Percentiles rank a stretch among this genome's conserved stretches.
phyloP scores from a whole-genome alignment of 495 filamentous ascomycete genomes.

The Penicillium pulvis region DNA sequence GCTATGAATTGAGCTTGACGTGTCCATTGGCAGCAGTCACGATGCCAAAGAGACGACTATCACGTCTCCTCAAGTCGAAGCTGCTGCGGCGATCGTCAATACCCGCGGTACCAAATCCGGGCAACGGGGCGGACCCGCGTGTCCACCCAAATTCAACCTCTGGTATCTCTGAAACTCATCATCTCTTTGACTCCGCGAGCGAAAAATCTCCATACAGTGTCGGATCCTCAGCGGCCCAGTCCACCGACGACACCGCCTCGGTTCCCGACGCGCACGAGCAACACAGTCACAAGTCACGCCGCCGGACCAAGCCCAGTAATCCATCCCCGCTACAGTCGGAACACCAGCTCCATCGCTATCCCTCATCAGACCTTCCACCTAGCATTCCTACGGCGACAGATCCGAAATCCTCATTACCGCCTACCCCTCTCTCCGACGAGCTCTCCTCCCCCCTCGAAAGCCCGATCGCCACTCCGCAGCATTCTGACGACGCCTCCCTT shows the following conservation, averaged over 20 bases:
- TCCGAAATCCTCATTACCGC: slow-evolving; percentile 18
- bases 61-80: slow-evolving; percentile 41
- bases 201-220: slow-evolving; percentile 30
- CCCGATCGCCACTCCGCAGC: slow-evolving; percentile 29
- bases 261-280: slow-evolving; percentile 12
- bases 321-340: slow-evolving; percentile 11
- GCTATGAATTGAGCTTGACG: slow-evolving; percentile 12
- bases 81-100: slow-evolving; percentile 44
- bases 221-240: slow-evolving; percentile 23
- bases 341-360: slow-evolving; percentile 14
- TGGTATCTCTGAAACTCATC: slow-evolving; percentile 19
- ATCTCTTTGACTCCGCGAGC: slow-evolving; percentile 26
- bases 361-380: slow-evolving; percentile 7
- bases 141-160: slow-evolving; percentile 29
- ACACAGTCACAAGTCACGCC: slow-evolving; percentile 9
- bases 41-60: slow-evolving; percentile 39
- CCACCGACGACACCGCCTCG: slow-evolving; percentile 17
- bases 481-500: slow-evolving; percentile 28
- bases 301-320: slow-evolving; percentile 5
- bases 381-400: slow-evolving; percentile 22
- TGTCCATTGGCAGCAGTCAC: slow-evolving; percentile 18
- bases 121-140: slow-evolving; percentile 32
- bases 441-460: slow-evolving; percentile 22
- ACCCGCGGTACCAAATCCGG: slow-evolving; percentile 32
- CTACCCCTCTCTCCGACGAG: slow-evolving; percentile 30